These are phyloP conservation scores for Ganoderma lucidum DNA, from an alignment of 1,284 basidiomycete species.

Conservation along the genomic window DNA sequence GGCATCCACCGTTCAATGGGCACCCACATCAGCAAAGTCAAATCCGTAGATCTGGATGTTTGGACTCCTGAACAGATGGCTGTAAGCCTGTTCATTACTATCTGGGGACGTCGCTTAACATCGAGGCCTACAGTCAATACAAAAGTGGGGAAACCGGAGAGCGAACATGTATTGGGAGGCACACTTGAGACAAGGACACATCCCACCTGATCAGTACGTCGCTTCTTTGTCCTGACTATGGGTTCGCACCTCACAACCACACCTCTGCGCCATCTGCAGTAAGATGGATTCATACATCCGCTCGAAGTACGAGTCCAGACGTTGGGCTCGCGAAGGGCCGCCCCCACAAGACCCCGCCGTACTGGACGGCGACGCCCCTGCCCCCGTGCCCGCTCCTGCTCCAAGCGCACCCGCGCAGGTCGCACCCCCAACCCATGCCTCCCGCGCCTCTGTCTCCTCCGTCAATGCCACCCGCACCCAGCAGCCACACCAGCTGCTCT, in stretches of 20 bases:
- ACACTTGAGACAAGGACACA: slow-evolving; percentile 91
- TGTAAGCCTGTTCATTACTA: slow-evolving; percentile 53
- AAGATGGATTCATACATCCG: slow-evolving; percentile 99
- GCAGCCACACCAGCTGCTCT: slow-evolving; percentile 64
- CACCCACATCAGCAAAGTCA: slow-evolving; percentile 96
- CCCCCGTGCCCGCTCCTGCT: slow-evolving; percentile 35
- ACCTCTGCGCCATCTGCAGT: slow-evolving; percentile 51
- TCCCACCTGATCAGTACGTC: slow-evolving; percentile 94
- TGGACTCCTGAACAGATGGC: slow-evolving; percentile 99
- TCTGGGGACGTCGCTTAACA: not conserved
- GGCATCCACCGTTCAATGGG: slow-evolving; percentile 99
- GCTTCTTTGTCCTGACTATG: slow-evolving; percentile 3
- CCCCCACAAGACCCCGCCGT: slow-evolving; percentile 84
- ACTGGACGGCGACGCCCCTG: slow-evolving; percentile 63
- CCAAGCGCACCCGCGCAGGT: slow-evolving; percentile 44
- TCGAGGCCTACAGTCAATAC: slow-evolving; percentile 65
- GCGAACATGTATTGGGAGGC: slow-evolving; percentile 99
- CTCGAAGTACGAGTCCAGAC: slow-evolving; percentile 93
- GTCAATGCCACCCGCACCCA: slow-evolving; percentile 45
- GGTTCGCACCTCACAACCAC: slow-evolving; percentile 7
- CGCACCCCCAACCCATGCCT: slow-evolving; percentile 36
- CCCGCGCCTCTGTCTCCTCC: slow-evolving; percentile 45
- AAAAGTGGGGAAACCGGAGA: slow-evolving; percentile 94
- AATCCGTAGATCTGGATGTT: slow-evolving; percentile 96
- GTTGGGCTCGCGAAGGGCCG: slow-evolving; percentile 94